Percentiles rank a stretch among this genome's conserved stretches.
Evolutionary conservation across 2,329 filamentous ascomycete species (phyloP).

Genomic region (Trichoderma brevicompactum): DNA sequence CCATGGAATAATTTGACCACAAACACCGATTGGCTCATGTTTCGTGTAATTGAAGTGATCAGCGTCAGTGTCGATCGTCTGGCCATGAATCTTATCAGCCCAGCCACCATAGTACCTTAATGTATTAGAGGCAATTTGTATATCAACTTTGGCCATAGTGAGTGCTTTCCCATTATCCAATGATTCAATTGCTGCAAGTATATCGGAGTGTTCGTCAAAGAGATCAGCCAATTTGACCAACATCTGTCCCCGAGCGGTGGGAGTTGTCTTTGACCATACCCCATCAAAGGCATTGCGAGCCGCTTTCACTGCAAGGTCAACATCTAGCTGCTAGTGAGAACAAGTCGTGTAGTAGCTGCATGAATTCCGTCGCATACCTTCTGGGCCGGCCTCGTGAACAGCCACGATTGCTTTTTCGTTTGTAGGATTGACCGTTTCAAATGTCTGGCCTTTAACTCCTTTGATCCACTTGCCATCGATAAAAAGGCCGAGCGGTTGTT

Average conservation of each 20-base stretch:
- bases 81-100: conserved; percentile 83
- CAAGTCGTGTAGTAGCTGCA: not conserved
- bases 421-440: conserved; percentile 15
- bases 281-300: conserved; percentile 79
- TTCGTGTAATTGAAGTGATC: conserved; percentile 78
- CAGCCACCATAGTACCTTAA: conserved; percentile 74
- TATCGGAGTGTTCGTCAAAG: conserved; percentile 71
- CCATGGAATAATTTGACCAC: conserved; percentile 82
- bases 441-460: not conserved
- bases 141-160: conserved; percentile 70
- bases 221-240: conserved; percentile 75
- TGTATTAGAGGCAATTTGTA: conserved; percentile 64
- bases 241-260: conserved; percentile 67
- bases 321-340: conserved; percentile 48
- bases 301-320: conserved; percentile 73
- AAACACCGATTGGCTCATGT: conserved; percentile 66
- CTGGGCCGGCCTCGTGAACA: not conserved
- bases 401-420: not conserved
- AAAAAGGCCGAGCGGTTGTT: conserved; percentile 27
- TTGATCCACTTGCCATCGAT: conserved; percentile 27
- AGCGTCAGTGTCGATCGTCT: conserved; percentile 72
- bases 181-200: conserved; percentile 75
- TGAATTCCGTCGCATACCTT: not conserved
- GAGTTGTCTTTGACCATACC: conserved; percentile 65
- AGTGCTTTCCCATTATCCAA: conserved; percentile 80